These are phyloP conservation scores for Hyphopichia pseudoburtonii DNA, from an alignment of 1,139 yeast genomes.

Conservation along the genomic window DNA sequence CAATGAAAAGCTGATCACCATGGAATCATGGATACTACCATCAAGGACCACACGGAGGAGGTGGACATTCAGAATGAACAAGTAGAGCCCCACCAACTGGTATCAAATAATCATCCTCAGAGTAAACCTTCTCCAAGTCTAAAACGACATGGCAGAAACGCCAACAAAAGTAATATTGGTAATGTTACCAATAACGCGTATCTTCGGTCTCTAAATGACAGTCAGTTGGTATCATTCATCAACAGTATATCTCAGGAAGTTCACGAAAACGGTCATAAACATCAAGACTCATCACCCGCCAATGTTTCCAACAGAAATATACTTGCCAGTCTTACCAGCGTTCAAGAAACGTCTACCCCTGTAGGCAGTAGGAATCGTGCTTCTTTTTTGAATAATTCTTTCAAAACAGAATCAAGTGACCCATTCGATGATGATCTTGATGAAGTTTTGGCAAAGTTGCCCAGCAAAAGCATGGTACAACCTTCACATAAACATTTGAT, in stretches of 20 bases:
- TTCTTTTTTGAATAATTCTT: slow-evolving; percentile 2
- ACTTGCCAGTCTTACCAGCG: background rate
- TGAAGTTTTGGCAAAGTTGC: slow-evolving; percentile 14
- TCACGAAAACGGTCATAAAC: background rate
- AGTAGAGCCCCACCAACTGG: no score
- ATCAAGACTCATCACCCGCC: background rate
- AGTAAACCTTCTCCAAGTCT: no score
- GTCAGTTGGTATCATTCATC: slow-evolving; percentile 31
- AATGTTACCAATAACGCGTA: no score
- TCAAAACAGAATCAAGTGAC: slow-evolving; percentile 17
- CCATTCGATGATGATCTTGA: slow-evolving; percentile 46
- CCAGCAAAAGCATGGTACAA: background rate
- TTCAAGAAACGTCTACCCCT: background rate
- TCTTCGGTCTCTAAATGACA: slow-evolving; percentile 34
- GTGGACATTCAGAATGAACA: background rate
- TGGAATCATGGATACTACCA: background rate
- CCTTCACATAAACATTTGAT: no score
- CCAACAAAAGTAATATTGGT: no score
- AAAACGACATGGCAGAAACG: no score
- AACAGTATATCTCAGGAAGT: slow-evolving; percentile 13
- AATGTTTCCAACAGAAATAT: background rate
- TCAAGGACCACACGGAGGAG: background rate
- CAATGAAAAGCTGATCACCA: no score
- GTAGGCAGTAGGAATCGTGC: background rate
- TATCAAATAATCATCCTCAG: no score